Base-by-base conservation (phyloP, 164 flowering plant genomes). In the Sextonia rubra region DNA sequence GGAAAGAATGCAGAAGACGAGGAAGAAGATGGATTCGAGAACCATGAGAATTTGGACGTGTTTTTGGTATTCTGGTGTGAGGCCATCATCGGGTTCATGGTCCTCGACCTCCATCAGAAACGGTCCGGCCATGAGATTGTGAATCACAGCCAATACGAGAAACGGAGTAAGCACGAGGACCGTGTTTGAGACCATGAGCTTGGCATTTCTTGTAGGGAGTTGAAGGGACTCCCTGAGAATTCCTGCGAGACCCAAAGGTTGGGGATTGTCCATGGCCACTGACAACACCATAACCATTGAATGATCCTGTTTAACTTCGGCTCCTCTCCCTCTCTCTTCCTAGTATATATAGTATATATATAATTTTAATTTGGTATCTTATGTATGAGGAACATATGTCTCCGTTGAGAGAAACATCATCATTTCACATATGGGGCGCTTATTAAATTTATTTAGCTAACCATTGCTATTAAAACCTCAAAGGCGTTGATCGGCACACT, bases 131-230 rank as follows among this genome's bases (percentile, higher is more conserved):
- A 48, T 0, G 66, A 63, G 3, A 12, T 74, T 3, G 72, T 76
- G 73, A 12, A 23, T 4, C 47, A 76, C 27, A 3, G 65, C 17
- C 11, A 76, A 63, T 37, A 66, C 68, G 72, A 73, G 63, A 65
- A 70, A 20, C 4, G 78, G 56, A 15, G 73, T 24, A 32, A 82
- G 30, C 23, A 60, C 12, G 66, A 73, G 56, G 0, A 75, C 3
- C 24, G 70, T 3, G 47, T 77, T 68, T 52, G 73, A 73, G 52
- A 72, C 37, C 66, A 82, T 75, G 68, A 82, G 77, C 80, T 78
- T 78, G 30, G 72, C 76, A 75, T 77, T 80, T 71, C 62, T 80
- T 60, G 24, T 61, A 26, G 75, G 62, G 27, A 82, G 56, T 52
- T 75, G 55, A 70, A 73, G 3, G 30, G 75, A 49, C 61, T 81